Evolutionary conservation across 1,284 basidiomycete species (phyloP).

Genomic region (Tilletiopsis washingtonensis): DNA sequence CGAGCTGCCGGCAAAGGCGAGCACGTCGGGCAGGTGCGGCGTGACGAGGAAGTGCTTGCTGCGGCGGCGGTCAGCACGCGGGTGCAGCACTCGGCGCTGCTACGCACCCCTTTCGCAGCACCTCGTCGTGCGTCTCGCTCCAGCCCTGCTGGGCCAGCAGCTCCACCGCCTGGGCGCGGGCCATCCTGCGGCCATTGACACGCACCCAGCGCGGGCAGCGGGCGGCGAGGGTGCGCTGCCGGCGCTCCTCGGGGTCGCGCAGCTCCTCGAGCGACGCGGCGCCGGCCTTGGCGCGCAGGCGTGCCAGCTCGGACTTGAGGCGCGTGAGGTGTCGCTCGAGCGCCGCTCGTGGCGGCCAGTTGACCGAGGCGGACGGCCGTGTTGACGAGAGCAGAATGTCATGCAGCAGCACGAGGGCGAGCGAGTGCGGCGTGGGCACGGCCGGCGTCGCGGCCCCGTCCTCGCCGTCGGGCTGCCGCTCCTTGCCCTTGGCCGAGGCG

Average conservation of each 20-base stretch:
- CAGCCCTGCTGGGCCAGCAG: slow-evolving; percentile 53
- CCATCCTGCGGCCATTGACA: slow-evolving; percentile 24
- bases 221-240: slow-evolving; percentile 17
- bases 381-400: slow-evolving; percentile 32
- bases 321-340: slow-evolving; percentile 68
- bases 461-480: slow-evolving; percentile 20
- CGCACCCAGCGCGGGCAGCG: slow-evolving; percentile 41
- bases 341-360: slow-evolving; percentile 32
- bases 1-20: slow-evolving; percentile 61
- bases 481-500: slow-evolving; percentile 9
- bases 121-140: slow-evolving; percentile 12
- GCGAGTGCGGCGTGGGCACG: slow-evolving; percentile 6
- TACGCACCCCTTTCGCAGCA: slow-evolving; percentile 9
- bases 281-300: slow-evolving; percentile 60
- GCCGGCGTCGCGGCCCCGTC: background rate
- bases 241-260: slow-evolving; percentile 5
- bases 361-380: slow-evolving; percentile 29
- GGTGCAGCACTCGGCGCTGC: slow-evolving; percentile 57
- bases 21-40: slow-evolving; percentile 63
- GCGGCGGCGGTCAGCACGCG: slow-evolving; percentile 56
- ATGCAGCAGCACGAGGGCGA: slow-evolving; percentile 37
- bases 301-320: slow-evolving; percentile 73
- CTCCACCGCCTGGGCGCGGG: slow-evolving; percentile 52
- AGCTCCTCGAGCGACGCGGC: slow-evolving; percentile 27
- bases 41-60: slow-evolving; percentile 39